Evolutionary conservation across 495 filamentous ascomycete genomes (phyloP), one percentile per base, ranked within the genome.

Genomic region (Aspergillus mulundensis): DNA sequence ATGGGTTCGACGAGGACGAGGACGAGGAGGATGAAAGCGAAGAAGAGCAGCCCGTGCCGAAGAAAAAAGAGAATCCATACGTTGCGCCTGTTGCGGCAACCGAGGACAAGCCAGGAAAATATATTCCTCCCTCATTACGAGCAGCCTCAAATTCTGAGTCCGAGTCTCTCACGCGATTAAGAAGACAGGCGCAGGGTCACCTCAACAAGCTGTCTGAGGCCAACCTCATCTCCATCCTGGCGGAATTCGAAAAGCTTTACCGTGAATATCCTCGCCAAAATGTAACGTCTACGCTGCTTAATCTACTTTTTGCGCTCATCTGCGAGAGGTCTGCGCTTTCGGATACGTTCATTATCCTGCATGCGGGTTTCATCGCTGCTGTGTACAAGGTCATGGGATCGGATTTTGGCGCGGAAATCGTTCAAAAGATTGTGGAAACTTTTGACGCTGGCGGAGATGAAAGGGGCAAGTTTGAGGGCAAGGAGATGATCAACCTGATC

Each of bases 181-280:
- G 83, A 47, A 83, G 91, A 48, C 88, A 93, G 65, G 81, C 87
- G 15, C 90, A 96, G 60, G 94, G 94, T 67, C 78, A 94, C 10
- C 77, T 97, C 57, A 98, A 98, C 74, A 87, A 92, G 63, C 72
- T 98, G 40, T 96, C 95, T 1, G 92, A 97, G 66, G 84, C 90
- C 3, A 97, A 90, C 61, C 66, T 97, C 58, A 67, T 94, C 6
- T 82, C 87, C 14, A 93, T 97, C 47, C 72, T 96, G 7, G 73
- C 77, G 3, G 90, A 95, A 28, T 77, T 95, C 18, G 89, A 94
- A 67, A 81, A 87, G 59, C 74, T 97, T 0, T 98, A 97, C 67
- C 80, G 84, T 24, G 81, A 85, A 5, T 81, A 95, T 61, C 84
- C 93, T 0, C 82, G 95, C 8, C 87, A 91, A 46, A 81, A 90